These are phyloP conservation scores for Aspergillus oerlinghausenensis DNA, from an alignment of 2,329 filamentous ascomycete genomes.

Conservation along the genomic window DNA sequence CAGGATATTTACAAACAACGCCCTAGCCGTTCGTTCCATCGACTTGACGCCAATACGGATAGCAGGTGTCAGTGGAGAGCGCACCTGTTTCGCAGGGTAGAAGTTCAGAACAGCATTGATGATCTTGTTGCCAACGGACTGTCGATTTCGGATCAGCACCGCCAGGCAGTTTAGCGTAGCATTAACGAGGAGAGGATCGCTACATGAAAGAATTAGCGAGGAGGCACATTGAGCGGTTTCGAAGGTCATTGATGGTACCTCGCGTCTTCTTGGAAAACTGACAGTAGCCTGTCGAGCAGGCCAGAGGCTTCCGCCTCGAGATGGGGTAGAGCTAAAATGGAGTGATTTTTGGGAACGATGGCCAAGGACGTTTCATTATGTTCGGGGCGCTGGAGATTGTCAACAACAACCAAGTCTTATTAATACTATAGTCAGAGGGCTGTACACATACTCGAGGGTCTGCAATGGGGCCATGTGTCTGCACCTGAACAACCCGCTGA, in stretches of 20 bases:
- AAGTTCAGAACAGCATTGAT: constrained; percentile 81
- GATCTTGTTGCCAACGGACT: constrained; percentile 78
- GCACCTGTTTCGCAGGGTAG: constrained; percentile 80
- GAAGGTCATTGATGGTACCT: constrained; percentile 50
- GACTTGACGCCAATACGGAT: constrained; percentile 80
- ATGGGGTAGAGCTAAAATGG: constrained; percentile 70
- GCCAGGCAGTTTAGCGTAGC: constrained; percentile 86
- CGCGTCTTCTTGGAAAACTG: constrained; percentile 77
- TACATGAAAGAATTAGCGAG: constrained; percentile 33
- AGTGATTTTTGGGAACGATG: constrained; percentile 78
- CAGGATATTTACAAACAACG: constrained; percentile 75
- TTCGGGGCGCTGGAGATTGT: constrained; percentile 55
- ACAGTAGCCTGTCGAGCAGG: constrained; percentile 80
- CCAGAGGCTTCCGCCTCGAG: constrained; percentile 92
- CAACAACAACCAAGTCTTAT: constrained; percentile 6
- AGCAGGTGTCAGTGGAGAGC: constrained; percentile 70
- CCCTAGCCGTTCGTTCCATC: constrained; percentile 88
- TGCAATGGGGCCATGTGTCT: constrained; percentile 75
- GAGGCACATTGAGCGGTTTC: not conserved
- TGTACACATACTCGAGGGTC: constrained; percentile 69
- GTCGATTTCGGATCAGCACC: constrained; percentile 74
- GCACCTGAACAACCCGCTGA: constrained; percentile 85
- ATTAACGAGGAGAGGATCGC: constrained; percentile 83
- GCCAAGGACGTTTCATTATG: constrained; percentile 80
- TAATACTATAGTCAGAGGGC: not conserved